Percentiles rank a stretch among this genome's conserved stretches.
Evolutionary conservation across 1,284 basidiomycete genomes (phyloP).

Genomic region (Paramarasmius palmivorus): DNA sequence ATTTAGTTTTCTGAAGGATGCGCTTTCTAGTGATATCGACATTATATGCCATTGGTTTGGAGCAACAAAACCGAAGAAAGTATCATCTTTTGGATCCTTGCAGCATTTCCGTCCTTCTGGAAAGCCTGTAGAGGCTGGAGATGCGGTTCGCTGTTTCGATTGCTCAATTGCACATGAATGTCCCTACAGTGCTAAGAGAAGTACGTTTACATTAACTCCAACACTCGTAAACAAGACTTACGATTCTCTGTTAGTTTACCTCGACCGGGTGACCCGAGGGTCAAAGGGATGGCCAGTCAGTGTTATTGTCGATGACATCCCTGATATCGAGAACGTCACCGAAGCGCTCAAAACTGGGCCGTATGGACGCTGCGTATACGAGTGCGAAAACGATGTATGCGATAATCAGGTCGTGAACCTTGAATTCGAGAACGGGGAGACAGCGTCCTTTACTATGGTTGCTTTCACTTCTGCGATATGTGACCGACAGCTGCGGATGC

Average conservation of each 20-base stretch:
- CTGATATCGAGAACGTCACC: constrained; percentile 78
- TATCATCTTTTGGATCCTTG: constrained; percentile 84
- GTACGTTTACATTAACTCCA: constrained; percentile 39
- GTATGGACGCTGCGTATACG: constrained; percentile 85
- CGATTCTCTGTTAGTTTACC: constrained; percentile 55
- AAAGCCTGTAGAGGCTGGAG: constrained; percentile 70
- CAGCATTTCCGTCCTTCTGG: constrained; percentile 74
- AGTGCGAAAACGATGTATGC: constrained; percentile 78
- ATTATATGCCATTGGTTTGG: constrained; percentile 78
- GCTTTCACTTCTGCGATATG: constrained; percentile 73
- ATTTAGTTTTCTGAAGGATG: too few species aligned
- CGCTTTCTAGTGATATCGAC: constrained; percentile 88
- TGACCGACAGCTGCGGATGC: constrained; percentile 73
- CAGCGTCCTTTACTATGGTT: constrained; percentile 83
- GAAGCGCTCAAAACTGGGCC: constrained; percentile 62
- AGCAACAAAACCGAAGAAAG: constrained; percentile 59
- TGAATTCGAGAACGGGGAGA: constrained; percentile 76
- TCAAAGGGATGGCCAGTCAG: constrained; percentile 61
- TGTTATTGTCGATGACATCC: constrained; percentile 73
- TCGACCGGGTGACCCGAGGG: constrained; percentile 62
- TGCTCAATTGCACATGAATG: constrained; percentile 74
- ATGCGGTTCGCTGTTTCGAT: constrained; percentile 69
- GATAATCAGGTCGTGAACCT: constrained; percentile 85
- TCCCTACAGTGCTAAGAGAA: constrained; percentile 83
- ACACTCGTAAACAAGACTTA: constrained; percentile 7